Percentiles rank a stretch among this genome's conserved stretches.
Evolutionary conservation across 768 basidiomycete genomes (phyloP).

Genomic region (Clavaria fumosa): DNA sequence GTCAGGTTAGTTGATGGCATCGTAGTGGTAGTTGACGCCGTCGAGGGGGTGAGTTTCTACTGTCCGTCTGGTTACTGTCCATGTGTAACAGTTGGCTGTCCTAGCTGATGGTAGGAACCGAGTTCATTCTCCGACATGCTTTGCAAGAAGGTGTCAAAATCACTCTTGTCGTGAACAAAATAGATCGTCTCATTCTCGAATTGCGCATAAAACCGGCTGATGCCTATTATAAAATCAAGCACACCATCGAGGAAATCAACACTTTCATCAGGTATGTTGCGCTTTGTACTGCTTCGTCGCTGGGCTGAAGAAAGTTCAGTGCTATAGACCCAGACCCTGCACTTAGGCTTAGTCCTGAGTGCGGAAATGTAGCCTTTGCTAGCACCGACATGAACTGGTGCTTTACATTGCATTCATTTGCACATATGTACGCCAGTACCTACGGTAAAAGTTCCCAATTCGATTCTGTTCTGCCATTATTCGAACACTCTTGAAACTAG

Average conservation of each 20-base stretch:
- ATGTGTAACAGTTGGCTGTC: conserved; percentile 6
- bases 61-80: conserved; percentile 1
- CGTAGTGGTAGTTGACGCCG: conserved; percentile 90
- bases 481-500: conserved; percentile 23
- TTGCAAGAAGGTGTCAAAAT: conserved; percentile 81
- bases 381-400: conserved; percentile 97
- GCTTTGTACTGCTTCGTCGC: neutral
- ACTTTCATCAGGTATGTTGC: conserved; percentile 71
- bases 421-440: conserved; percentile 90
- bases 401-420: conserved; percentile 88
- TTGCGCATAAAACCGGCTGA: conserved; percentile 89
- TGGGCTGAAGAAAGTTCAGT: conserved; percentile 19
- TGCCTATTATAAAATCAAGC: conserved; percentile 98
- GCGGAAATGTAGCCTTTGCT: conserved; percentile 93
- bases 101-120: conserved; percentile 87
- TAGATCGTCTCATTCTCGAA: conserved; percentile 94
- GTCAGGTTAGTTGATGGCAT: conserved; percentile 85
- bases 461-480: no score
- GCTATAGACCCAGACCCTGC: conserved; percentile 81
- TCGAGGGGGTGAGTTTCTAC: conserved; percentile 67
- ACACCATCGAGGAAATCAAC: conserved; percentile 97
- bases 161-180: conserved; percentile 91
- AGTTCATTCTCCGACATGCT: conserved; percentile 77
- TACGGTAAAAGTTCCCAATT: conserved; percentile 45
- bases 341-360: conserved; percentile 81